These are phyloP conservation scores for Lactarius psammicola DNA, from an alignment of 768 basidiomycete genomes.

Conservation along the genomic window DNA sequence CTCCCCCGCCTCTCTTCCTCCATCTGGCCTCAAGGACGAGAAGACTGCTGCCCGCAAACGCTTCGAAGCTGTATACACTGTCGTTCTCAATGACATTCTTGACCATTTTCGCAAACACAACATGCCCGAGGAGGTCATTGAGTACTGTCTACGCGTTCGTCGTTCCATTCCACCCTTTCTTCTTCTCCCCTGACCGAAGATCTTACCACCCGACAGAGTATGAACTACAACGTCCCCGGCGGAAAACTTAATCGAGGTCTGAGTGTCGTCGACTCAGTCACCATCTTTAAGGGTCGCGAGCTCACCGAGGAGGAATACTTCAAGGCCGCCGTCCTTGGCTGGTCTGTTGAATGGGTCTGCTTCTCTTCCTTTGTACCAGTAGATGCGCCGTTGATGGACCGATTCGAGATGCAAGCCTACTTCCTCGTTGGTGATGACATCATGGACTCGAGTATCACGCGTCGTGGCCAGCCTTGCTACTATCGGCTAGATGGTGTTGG, in stretches of 20 bases:
- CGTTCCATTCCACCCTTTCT: neutral
- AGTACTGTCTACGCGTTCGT: slow-evolving; percentile 81
- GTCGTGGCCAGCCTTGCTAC: slow-evolving; percentile 95
- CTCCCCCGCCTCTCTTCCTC: neutral
- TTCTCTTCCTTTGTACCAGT: neutral
- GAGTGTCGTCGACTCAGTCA: slow-evolving; percentile 90
- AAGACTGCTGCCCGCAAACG: slow-evolving; percentile 43
- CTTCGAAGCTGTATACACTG: slow-evolving; percentile 72
- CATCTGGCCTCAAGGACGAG: slow-evolving; percentile 1
- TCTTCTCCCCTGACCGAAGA: neutral
- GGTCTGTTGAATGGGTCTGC: slow-evolving; percentile 92
- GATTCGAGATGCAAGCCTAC: slow-evolving; percentile 83
- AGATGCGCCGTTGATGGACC: neutral
- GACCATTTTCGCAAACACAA: slow-evolving; percentile 61
- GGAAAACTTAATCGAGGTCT: slow-evolving; percentile 95
- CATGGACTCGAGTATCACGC: slow-evolving; percentile 95
- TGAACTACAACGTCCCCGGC: slow-evolving; percentile 93
- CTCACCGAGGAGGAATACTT: slow-evolving; percentile 84
- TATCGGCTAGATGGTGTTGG: slow-evolving; percentile 70
- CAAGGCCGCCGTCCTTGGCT: slow-evolving; percentile 85
- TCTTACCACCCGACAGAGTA: slow-evolving; percentile 49
- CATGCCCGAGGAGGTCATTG: slow-evolving; percentile 80
- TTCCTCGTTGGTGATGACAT: slow-evolving; percentile 97
- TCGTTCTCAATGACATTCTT: slow-evolving; percentile 76
- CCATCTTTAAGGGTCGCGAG: slow-evolving; percentile 73